A percentile compares a stretch with the other conserved stretches of the same genome.
Conservation (phyloP, 2,329 filamentous ascomycete genomes). For the Amauroascus niger region DNA sequence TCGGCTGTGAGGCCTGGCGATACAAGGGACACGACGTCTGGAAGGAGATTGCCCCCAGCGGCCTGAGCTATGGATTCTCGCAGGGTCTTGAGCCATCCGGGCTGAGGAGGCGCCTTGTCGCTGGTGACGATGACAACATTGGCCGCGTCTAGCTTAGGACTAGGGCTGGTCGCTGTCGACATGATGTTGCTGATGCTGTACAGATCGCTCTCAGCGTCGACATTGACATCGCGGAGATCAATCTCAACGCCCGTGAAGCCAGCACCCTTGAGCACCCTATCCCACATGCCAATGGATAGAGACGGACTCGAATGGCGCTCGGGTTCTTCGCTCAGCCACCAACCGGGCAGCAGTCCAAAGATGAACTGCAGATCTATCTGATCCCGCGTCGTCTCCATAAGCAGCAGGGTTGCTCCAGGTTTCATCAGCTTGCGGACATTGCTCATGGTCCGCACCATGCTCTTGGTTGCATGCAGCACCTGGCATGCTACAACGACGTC, state of each 20-base stretch:
- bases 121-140: no score
- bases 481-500: constrained; percentile 21
- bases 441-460: not conserved
- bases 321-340: not conserved
- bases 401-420: constrained; percentile 11
- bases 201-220: not conserved
- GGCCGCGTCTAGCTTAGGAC: no score
- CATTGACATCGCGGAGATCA: not conserved
- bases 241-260: not conserved
- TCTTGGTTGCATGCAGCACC: constrained; percentile 2
- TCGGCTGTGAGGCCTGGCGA: no score
- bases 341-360: not conserved
- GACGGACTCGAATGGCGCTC: not conserved
- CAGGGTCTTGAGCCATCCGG: no score
- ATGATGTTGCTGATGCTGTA: not conserved
- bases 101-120: no score
- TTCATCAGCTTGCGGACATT: not conserved
- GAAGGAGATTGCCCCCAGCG: no score
- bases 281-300: not conserved
- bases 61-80: no score
- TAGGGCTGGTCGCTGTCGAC: not conserved
- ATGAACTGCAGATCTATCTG: not conserved
- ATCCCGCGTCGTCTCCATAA: constrained; percentile 13
- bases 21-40: no score
- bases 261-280: not conserved